Evolutionary conservation across 75 land plant species (phyloP), one percentile per base, ranked within the genome.

Genomic region (Selaginella tamariscina): DNA sequence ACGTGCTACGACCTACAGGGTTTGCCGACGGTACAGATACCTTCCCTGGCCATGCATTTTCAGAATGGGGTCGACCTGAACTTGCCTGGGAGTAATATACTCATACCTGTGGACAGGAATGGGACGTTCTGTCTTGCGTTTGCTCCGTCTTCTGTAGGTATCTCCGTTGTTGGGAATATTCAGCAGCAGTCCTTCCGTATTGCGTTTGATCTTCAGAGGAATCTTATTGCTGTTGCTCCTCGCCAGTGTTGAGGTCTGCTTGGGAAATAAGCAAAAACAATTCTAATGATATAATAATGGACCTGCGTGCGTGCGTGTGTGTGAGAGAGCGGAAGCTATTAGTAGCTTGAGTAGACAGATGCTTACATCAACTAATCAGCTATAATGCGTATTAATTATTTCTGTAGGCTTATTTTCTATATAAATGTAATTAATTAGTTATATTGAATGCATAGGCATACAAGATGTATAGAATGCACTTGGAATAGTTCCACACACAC

Each of bases 191-290:
- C 62, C 21, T 59, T 59, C 23, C 62, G 62, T 8, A 59, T 59
- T 59, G 62, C n/a, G 24, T 59, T 59, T 59, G 62, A 59, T 59
- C 8, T 27, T 5, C 62, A 59, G n/a, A 59, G 62, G n/a, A 8
- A 8, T 59, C 26, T 59, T 5, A 59, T 59, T n/a, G 23, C 62
- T n/a, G 21, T 59, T 8, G 78, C 79, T 1, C 78, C 54, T 81
- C 83, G 60, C 70, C 78, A 59, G 23, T 59, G 62, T n/a, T 59
- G 21, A 59, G 15, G 49, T 39, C 5, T 39, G 5, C 49, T 39
- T 39, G 11, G 5, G 11, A 39, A 15, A 39, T 39, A 15, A 39
- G 49, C n/a, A n/a, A n/a, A n/a, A n/a, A n/a, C n/a, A n/a, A n/a
- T n/a, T n/a, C n/a, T n/a, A n/a, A n/a, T n/a, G n/a, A n/a, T n/a